These are phyloP conservation scores for Cercospora zeina DNA, from an alignment of 2,329 filamentous ascomycete species.

Conservation along the genomic window DNA sequence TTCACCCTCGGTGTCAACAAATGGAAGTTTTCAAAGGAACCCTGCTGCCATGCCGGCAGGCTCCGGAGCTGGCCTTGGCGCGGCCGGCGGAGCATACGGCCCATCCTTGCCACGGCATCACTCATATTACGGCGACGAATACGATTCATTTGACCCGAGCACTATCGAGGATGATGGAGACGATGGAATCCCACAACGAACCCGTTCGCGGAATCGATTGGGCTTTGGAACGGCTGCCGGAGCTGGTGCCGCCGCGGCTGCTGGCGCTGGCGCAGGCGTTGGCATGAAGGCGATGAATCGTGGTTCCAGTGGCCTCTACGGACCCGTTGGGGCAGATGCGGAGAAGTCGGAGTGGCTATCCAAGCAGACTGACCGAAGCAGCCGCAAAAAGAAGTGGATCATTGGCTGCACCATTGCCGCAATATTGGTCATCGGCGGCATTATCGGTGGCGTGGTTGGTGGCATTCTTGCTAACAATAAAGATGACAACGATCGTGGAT, in stretches of 20 bases:
- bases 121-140: slow-evolving; percentile 35
- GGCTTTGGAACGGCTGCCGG: slow-evolving; percentile 32
- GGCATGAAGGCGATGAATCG: slow-evolving; percentile 46
- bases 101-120: slow-evolving; percentile 25
- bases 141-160: slow-evolving; percentile 64
- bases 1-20: slow-evolving; percentile 25
- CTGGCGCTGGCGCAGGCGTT: slow-evolving; percentile 40
- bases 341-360: slow-evolving; percentile 69
- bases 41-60: slow-evolving; percentile 15
- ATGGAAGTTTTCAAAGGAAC: slow-evolving; percentile 19
- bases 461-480: slow-evolving; percentile 61
- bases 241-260: slow-evolving; percentile 34
- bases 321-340: slow-evolving; percentile 51
- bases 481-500: slow-evolving; percentile 11
- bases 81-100: slow-evolving; percentile 20
- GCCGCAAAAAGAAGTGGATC: slow-evolving; percentile 68
- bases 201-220: slow-evolving; percentile 22
- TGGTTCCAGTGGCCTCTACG: slow-evolving; percentile 53
- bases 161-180: slow-evolving; percentile 85
- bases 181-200: slow-evolving; percentile 67
- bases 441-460: slow-evolving; percentile 73
- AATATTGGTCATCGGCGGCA: slow-evolving; percentile 66
- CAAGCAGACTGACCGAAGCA: slow-evolving; percentile 62
- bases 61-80: slow-evolving; percentile 20
- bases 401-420: slow-evolving; percentile 57